A percentile compares a stretch with the other conserved stretches of the same genome.
These are phyloP conservation scores for Yamadazyma paraphyllophila DNA, from an alignment of 805 yeast genomes.

Conservation along the genomic window DNA sequence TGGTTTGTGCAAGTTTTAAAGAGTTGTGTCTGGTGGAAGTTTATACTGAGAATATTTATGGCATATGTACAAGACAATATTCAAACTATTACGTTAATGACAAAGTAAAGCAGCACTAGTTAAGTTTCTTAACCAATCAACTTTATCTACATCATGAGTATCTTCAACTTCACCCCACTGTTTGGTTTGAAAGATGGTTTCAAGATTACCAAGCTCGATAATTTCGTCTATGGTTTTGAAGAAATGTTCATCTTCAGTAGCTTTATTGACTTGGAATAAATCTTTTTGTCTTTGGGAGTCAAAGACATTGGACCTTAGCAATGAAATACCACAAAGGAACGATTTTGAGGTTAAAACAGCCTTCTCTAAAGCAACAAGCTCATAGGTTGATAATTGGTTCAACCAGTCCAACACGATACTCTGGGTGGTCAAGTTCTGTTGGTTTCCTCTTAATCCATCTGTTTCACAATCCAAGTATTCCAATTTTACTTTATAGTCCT, in stretches of 20 bases:
- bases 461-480: constrained; percentile 73
- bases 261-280: constrained; percentile 37
- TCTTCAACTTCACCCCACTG: constrained; percentile 99
- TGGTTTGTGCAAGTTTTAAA: neutral
- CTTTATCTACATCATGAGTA: constrained; percentile 96
- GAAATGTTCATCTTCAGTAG: constrained; percentile 25
- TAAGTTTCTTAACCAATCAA: constrained; percentile 78
- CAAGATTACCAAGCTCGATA: constrained; percentile 75
- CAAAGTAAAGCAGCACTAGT: constrained; percentile 65
- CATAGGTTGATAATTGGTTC: constrained; percentile 62
- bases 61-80: neutral
- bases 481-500: constrained; percentile 38
- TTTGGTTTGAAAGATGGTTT: constrained; percentile 77
- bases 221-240: constrained; percentile 61
- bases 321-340: constrained; percentile 73
- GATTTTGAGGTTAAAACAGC: constrained; percentile 86
- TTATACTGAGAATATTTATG: too few relatives aligned
- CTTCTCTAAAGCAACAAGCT: constrained; percentile 84
- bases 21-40: too few relatives aligned
- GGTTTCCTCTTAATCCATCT: constrained; percentile 79
- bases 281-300: constrained; percentile 18
- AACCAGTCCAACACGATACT: constrained; percentile 66
- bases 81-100: constrained; percentile 14
- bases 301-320: constrained; percentile 49
- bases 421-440: constrained; percentile 60